Evolutionary conservation across 2,329 filamentous ascomycete species (phyloP).

Genomic region (Cladophialophora chaetospira): DNA sequence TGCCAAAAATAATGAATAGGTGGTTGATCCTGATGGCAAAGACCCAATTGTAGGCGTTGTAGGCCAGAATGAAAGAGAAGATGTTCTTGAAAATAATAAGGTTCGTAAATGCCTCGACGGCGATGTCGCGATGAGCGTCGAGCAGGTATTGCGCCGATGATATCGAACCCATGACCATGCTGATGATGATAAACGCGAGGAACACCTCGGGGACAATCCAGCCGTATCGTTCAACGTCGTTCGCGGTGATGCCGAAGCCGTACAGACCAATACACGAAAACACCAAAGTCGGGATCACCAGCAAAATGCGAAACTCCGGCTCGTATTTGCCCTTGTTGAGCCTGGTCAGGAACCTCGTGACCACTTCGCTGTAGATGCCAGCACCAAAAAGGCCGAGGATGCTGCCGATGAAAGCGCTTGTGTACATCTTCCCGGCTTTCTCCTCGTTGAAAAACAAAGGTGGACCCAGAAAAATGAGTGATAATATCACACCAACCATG

Average conservation of each 20-base stretch:
- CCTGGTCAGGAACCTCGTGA: conserved; percentile 68
- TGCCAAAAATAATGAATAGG: conserved; percentile 70
- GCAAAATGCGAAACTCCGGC: conserved; percentile 82
- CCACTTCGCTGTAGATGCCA: conserved; percentile 72
- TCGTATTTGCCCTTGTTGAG: conserved; percentile 82
- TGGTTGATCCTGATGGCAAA: conserved; percentile 57
- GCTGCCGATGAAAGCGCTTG: conserved; percentile 81
- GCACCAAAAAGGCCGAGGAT: conserved; percentile 75
- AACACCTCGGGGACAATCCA: conserved; percentile 78
- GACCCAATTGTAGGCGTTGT: conserved; percentile 82
- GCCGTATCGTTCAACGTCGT: conserved; percentile 62
- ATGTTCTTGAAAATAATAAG: conserved; percentile 94
- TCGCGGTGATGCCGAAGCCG: conserved; percentile 76
- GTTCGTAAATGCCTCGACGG: conserved; percentile 86
- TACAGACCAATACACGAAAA: conserved; percentile 78
- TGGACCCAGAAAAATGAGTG: conserved; percentile 77
- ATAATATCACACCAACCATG: conserved; percentile 81
- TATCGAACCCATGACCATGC: conserved; percentile 90
- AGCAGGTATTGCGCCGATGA: conserved; percentile 85
- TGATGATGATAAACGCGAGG: conserved; percentile 79
- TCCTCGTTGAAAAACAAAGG: conserved; percentile 81
- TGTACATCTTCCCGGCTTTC: conserved; percentile 82
- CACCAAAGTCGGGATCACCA: conserved; percentile 80
- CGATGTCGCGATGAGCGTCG: conserved; percentile 87
- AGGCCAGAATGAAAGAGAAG: conserved; percentile 84